These are phyloP conservation scores for Phytophthora sojae DNA, from an alignment of 352 stramenopile species.

Conservation along the genomic window DNA sequence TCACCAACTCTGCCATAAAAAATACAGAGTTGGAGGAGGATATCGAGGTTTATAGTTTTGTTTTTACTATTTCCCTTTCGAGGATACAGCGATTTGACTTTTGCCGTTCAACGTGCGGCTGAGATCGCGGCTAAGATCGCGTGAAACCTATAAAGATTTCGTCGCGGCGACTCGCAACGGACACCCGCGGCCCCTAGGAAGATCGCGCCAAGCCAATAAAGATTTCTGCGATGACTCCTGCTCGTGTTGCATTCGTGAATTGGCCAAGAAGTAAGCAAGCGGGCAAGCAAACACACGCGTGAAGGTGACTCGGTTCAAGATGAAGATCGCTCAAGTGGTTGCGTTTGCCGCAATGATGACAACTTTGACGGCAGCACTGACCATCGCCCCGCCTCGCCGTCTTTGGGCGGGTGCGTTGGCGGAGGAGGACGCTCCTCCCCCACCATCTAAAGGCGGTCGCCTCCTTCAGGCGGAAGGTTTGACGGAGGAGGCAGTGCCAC, in stretches of 20 bases:
- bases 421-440: background rate
- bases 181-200: background rate
- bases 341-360: background rate
- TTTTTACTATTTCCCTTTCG: too few species aligned
- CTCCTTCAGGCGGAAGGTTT: background rate
- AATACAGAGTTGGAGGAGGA: too few species aligned
- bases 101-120: slow-evolving; percentile 7
- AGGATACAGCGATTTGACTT: background rate
- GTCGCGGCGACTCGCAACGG: background rate
- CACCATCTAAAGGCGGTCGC: background rate
- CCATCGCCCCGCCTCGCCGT: background rate
- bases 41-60: too few species aligned
- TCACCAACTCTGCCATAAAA: too few species aligned
- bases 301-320: slow-evolving; percentile 4
- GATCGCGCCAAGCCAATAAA: slow-evolving; percentile 25
- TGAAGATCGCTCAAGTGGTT: slow-evolving; percentile 19
- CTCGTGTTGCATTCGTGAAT: background rate
- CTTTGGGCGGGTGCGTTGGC: too few species aligned
- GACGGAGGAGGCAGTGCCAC: background rate
- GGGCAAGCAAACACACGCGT: too few species aligned
- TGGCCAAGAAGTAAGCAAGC: background rate
- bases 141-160: slow-evolving; percentile 3
- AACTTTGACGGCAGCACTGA: background rate
- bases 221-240: slow-evolving; percentile 12
- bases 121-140: background rate